Evolutionary conservation across 257 asterid species (phyloP).

Genomic region (Lycium ferocissimum): DNA sequence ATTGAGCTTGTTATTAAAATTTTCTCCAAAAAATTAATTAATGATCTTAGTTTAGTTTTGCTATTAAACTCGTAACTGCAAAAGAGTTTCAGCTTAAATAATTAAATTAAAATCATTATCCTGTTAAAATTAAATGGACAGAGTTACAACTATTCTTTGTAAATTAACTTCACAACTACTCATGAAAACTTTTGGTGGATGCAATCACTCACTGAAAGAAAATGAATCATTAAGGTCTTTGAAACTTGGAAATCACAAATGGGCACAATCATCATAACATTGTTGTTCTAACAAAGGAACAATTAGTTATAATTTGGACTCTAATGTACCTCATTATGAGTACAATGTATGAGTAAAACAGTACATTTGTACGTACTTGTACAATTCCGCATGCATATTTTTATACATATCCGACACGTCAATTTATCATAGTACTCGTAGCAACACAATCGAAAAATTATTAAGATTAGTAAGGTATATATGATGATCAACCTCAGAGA

Average conservation of each 20-base stretch:
- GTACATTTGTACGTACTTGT: constrained; percentile 17
- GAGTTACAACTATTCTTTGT: neutral
- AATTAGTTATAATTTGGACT: constrained; percentile 20
- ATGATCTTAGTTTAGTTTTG: neutral
- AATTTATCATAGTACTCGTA: neutral
- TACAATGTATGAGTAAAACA: neutral
- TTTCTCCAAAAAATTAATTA: too few species aligned
- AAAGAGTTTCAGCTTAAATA: neutral
- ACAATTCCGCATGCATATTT: neutral
- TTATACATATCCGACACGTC: neutral
- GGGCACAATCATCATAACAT: constrained; percentile 20
- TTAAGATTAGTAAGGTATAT: neutral
- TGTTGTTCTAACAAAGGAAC: constrained; percentile 16
- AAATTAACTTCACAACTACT: neutral
- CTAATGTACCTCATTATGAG: constrained; percentile 22
- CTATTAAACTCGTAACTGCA: neutral
- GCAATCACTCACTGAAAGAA: neutral
- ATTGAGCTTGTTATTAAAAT: too few species aligned
- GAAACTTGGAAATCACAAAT: constrained; percentile 20
- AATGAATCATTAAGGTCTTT: constrained; percentile 18
- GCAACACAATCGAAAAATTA: neutral
- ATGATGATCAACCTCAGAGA: neutral
- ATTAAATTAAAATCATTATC: neutral
- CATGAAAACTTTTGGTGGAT: constrained; percentile 1
- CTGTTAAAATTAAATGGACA: neutral